These are phyloP conservation scores for Cicer cuneatum DNA, from an alignment of 306 rosid species.

Conservation along the genomic window DNA sequence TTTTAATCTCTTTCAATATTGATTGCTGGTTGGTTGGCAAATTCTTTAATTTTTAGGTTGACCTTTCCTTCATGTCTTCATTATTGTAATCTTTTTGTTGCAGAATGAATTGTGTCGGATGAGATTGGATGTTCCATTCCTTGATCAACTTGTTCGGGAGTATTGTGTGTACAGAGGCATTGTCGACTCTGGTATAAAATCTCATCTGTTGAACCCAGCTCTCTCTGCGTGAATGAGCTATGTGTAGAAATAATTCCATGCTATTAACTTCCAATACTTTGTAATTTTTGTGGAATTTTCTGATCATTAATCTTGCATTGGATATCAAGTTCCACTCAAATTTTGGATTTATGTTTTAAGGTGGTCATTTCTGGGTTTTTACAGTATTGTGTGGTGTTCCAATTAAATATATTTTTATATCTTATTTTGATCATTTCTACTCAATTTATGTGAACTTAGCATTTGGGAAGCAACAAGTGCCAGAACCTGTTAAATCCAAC, in stretches of 20 bases:
- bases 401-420: conserved; percentile 18
- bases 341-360: conserved; percentile 10
- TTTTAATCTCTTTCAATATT: conserved; percentile 25
- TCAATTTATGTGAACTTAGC: conserved; percentile 50
- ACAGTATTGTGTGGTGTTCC: conserved; percentile 24
- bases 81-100: conserved; percentile 44
- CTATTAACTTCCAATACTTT: not conserved
- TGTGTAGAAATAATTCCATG: conserved; percentile 22
- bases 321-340: conserved; percentile 12
- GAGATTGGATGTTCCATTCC: conserved; percentile 78
- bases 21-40: conserved; percentile 4
- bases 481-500: conserved; percentile 61
- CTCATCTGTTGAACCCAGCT: conserved; percentile 48
- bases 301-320: conserved; percentile 29
- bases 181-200: conserved; percentile 68
- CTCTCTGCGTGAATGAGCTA: not conserved
- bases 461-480: conserved; percentile 57
- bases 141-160: conserved; percentile 96
- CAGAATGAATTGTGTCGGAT: conserved; percentile 96
- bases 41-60: not conserved
- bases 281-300: conserved; percentile 24
- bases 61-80: conserved; percentile 35
- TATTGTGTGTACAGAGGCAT: conserved; percentile 97
- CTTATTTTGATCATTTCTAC: conserved; percentile 40
- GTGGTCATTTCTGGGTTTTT: conserved; percentile 8